phyloP scores from a whole-genome alignment of 169 alveolate genomes.

The Cryptosporidium baileyi region DNA sequence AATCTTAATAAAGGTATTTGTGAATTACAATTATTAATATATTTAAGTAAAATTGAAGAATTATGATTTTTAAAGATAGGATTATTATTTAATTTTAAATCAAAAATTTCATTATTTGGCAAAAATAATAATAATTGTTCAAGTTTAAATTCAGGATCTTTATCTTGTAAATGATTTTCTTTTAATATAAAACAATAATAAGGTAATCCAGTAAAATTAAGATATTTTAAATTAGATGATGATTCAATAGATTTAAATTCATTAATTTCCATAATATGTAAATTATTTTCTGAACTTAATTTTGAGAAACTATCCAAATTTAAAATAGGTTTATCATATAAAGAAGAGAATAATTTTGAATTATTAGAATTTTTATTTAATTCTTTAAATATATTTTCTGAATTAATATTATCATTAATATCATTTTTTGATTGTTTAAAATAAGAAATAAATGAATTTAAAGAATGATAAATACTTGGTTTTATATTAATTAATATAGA shows the following conservation, averaged over 20 bases:
- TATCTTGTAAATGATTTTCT: background rate
- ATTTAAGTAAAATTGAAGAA: background rate
- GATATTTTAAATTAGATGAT: background rate
- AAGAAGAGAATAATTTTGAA: background rate
- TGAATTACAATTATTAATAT: conserved; percentile 29
- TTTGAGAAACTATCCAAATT: background rate
- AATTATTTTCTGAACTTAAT: background rate
- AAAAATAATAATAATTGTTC: background rate
- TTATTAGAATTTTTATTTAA: background rate
- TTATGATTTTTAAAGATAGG: background rate
- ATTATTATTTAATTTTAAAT: background rate
- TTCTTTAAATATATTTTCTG: background rate
- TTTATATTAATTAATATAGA: conserved; percentile 30
- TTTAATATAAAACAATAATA: conserved; percentile 15
- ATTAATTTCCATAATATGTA: background rate
- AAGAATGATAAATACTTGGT: conserved; percentile 11
- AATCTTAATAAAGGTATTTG: conserved; percentile 28
- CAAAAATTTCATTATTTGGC: background rate
- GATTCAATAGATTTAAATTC: background rate
- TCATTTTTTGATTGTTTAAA: background rate
- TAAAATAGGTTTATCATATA: background rate
- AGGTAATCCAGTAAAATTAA: conserved; percentile 51
- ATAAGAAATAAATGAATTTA: background rate
- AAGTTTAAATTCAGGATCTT: background rate
- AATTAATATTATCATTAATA: background rate